Evolutionary conservation across 768 basidiomycete genomes (phyloP), one percentile per base, ranked within the genome.

Genomic region (Kwoniella newhampshirensis): DNA sequence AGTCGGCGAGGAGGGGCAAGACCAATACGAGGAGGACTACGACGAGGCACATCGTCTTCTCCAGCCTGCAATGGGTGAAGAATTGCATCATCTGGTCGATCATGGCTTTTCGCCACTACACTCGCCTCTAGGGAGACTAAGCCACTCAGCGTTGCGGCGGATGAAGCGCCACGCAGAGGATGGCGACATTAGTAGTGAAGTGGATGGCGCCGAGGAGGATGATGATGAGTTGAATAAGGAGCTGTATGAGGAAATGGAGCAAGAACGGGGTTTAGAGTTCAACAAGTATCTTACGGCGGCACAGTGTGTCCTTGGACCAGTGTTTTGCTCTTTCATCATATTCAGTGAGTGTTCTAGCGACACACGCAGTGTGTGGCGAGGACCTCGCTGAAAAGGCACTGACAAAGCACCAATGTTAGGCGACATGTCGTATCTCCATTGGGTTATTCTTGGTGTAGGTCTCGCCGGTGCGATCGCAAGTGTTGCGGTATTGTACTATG

Each of bases 271-370:
- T 6, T 40, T 74, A 5, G 66, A 64, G 8, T 76, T 78, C 51
- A 73, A 78, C 51, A 70, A 91, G 75, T 91, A 87, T 85, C 77
- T 98, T 35, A 89, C 86, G 75, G 87, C 88, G 20, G 80, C 81
- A 3, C 94, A 99, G 66, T 94, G 89, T 75, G 78, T 85, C 3
- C 72, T 89, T 2, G 92, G 89, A 0, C 91, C 94, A 0, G 56
- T 89, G 49, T 91, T 93, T 71, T 86, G 84, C 59, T 82, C 82
- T 13, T 77, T 77, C 4, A 85, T 93, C 7, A 71, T 96, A n/a
- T 87, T 92, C 68, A 82, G 91, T 91, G 61, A 64, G 85, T 81
- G 5, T 32, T 21, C 23, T 5, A 6, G 11, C n/a, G n/a, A 25
- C 37, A 36, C 36, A n/a, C 28, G 5, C 25, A 17, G 25, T 13